Evolutionary conservation across 2,329 filamentous ascomycete genomes (phyloP).

Genomic region (Cryphonectria nitschkei): DNA sequence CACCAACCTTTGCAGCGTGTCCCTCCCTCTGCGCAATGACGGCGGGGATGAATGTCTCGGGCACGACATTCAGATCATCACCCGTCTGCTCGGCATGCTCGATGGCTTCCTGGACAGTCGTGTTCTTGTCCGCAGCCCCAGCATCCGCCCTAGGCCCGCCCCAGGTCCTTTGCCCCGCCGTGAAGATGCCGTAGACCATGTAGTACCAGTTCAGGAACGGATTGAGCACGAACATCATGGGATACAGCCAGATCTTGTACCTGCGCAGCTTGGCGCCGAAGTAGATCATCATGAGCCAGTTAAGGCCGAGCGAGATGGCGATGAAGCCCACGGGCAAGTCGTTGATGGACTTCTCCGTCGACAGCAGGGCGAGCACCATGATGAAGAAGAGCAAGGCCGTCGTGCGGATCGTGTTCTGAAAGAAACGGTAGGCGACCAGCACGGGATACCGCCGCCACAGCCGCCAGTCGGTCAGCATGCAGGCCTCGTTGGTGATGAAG

Average conservation of each 20-base stretch:
- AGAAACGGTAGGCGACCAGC: constrained; percentile 83
- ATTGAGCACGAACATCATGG: constrained; percentile 92
- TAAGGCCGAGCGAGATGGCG: constrained; percentile 86
- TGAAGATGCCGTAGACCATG: constrained; percentile 97
- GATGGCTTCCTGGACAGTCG: constrained; percentile 80
- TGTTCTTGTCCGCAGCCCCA: constrained; percentile 74
- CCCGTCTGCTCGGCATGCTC: constrained; percentile 77
- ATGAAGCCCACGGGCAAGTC: constrained; percentile 93
- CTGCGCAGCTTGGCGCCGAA: constrained; percentile 85
- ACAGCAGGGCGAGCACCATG: constrained; percentile 83
- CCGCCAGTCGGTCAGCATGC: constrained; percentile 93
- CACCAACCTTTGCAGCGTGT: constrained; percentile 33
- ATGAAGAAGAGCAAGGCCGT: constrained; percentile 94
- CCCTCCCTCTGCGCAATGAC: constrained; percentile 51
- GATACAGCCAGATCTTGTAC: constrained; percentile 94
- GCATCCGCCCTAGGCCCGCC: constrained; percentile 91
- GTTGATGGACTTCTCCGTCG: constrained; percentile 76
- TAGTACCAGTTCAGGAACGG: constrained; percentile 99
- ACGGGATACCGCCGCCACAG: constrained; percentile 91
- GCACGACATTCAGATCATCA: constrained; percentile 87
- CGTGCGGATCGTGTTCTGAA: constrained; percentile 95
- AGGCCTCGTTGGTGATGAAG: constrained; percentile 97
- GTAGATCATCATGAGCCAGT: constrained; percentile 95
- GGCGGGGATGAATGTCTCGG: constrained; percentile 77
- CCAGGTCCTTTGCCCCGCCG: constrained; percentile 92